Base-by-base conservation (phyloP, 306 rosid species). In the Crataegus laevigata region DNA sequence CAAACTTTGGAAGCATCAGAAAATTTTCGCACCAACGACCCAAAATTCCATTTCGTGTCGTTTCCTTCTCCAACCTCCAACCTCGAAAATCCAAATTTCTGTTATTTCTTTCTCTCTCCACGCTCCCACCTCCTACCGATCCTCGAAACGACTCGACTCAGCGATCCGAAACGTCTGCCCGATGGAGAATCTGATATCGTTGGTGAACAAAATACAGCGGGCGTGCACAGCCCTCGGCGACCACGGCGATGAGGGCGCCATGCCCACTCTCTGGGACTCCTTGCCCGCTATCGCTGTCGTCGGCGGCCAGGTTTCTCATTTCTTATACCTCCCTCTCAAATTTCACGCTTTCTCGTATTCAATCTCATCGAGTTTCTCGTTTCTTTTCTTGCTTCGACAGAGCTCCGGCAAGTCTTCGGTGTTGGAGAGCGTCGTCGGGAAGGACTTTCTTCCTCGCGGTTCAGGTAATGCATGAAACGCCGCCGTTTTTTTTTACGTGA, bases 391-490 rank as follows among this genome's bases (percentile, higher is more conserved):
- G 11, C 25, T 69, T 63, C 40, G 8, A 54, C 80, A 93, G 98
- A 93, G 97, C 80, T 94, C 98, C 8, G 98, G 98, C 28, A 94
- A 94, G 85, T 94, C 98, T n/a, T 94, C 98, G 11, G 98, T 94
- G 42, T 72, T 94, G 86, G 98, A 94, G 82, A 94, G 98, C 75
- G 87, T 91, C 25, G 97, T 94, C 63, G 98, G 98, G 67, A 88
- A 93, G 71, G 98, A 94, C 62, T 85, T 82, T 71, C 61, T 85
- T 18, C 86, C 86, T 54, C 82, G 84, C n/a, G 86, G 84, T 68
- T 78, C 85, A 26, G 86, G 86, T 82, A 42, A 7, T 3, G 5
- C 8, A 13, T 12, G 18, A n/a, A 25, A 25, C 15, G 19, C 13
- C 40, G 38, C 24, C 51, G 5, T 7, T 55, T 52, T 1, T 71